phyloP scores from a whole-genome alignment of 164 flowering plant species.

The Vitis cinerea region DNA sequence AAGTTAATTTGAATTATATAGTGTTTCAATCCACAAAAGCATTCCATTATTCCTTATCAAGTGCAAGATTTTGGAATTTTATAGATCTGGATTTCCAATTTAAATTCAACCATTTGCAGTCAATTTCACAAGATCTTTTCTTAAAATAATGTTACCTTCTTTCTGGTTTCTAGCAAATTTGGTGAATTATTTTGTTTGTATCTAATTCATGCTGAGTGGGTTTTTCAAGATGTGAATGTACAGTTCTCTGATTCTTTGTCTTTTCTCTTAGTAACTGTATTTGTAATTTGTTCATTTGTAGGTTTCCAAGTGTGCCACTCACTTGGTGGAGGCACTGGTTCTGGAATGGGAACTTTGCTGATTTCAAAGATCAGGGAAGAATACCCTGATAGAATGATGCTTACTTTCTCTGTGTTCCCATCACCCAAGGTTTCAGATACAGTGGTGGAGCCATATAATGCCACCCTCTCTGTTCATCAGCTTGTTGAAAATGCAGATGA shows the following conservation, averaged over 20 bases:
- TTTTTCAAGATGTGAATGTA: no score
- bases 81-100: no score
- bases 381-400: slow-evolving; percentile 34
- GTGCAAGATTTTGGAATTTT: no score
- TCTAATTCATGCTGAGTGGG: no score
- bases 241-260: background rate
- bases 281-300: background rate
- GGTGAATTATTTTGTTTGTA: no score
- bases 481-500: slow-evolving; percentile 28
- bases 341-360: slow-evolving; percentile 31
- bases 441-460: slow-evolving; percentile 28
- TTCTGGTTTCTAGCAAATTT: no score
- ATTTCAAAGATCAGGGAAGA: slow-evolving; percentile 35
- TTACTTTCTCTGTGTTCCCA: slow-evolving; percentile 36
- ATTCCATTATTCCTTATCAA: no score
- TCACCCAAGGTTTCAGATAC: slow-evolving; percentile 33
- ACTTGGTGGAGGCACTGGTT: slow-evolving; percentile 34
- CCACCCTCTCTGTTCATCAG: slow-evolving; percentile 24
- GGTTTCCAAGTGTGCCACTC: slow-evolving; percentile 36
- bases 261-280: background rate
- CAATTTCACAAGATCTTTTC: no score
- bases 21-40: no score
- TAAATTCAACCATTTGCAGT: no score
- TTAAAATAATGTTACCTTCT: no score
- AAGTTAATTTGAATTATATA: no score